Evolutionary conservation across 345 rosid species (phyloP).

Genomic region (Eucalyptus tenuipes): DNA sequence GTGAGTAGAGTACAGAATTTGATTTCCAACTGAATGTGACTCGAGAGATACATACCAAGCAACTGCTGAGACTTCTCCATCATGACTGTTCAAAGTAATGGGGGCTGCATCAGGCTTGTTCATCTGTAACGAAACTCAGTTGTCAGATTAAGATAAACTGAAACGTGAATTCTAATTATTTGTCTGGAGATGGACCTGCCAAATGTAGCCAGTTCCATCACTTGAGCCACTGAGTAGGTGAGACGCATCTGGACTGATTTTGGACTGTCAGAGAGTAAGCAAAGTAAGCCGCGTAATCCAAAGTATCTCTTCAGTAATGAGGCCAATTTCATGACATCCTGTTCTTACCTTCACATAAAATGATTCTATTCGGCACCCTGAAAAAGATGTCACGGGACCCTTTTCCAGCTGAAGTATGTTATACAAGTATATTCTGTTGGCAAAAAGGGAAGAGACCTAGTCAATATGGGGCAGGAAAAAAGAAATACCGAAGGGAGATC

Average conservation of each 20-base stretch:
- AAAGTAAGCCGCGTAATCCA: not conserved
- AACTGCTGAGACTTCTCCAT: constrained; percentile 83
- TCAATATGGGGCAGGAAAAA: not conserved
- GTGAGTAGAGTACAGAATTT: not conserved
- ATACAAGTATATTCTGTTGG: constrained; percentile 44
- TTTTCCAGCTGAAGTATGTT: constrained; percentile 66
- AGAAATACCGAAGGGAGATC: not conserved
- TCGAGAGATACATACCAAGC: constrained; percentile 47
- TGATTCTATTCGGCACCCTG: constrained; percentile 70
- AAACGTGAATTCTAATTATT: not conserved
- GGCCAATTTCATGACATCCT: not conserved
- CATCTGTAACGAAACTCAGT: constrained; percentile 31
- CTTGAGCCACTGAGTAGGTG: constrained; percentile 82
- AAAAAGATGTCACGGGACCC: constrained; percentile 60
- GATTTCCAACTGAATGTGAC: not conserved
- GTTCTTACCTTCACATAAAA: constrained; percentile 73
- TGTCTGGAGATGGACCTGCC: constrained; percentile 53
- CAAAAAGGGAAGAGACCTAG: not conserved
- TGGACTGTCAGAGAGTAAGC: constrained; percentile 27
- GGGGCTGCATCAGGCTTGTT: constrained; percentile 58
- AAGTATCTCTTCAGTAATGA: not conserved
- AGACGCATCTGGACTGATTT: constrained; percentile 83
- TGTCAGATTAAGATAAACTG: not conserved
- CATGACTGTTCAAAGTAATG: constrained; percentile 45
- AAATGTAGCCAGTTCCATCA: constrained; percentile 69